A percentile compares a stretch with the other conserved stretches of the same genome.
These are phyloP conservation scores for Scleroderma bovista DNA, from an alignment of 768 basidiomycete genomes.

Conservation along the genomic window DNA sequence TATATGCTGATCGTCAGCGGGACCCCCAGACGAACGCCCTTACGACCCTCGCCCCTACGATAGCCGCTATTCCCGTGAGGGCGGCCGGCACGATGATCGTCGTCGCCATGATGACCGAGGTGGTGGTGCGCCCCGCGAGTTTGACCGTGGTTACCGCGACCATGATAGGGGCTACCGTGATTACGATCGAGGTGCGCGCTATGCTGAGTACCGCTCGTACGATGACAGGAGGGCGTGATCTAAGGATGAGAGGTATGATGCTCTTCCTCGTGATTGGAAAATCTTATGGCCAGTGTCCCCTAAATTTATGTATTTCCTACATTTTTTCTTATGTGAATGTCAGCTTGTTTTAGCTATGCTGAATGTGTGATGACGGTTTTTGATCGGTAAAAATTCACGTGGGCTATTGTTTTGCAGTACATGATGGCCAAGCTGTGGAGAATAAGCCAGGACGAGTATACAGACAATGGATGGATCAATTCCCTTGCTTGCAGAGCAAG, in stretches of 20 bases:
- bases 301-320: constrained; percentile 19
- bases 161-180: constrained; percentile 34
- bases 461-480: too few species aligned
- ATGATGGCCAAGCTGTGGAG: too few species aligned
- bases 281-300: constrained; percentile 1
- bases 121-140: constrained; percentile 37
- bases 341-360: neutral
- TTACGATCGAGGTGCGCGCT: constrained; percentile 36
- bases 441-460: too few species aligned
- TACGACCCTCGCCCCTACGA: constrained; percentile 94
- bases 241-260: neutral
- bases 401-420: too few species aligned
- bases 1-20: too few species aligned
- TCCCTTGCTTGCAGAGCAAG: too few species aligned
- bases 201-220: constrained; percentile 42
- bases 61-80: constrained; percentile 75
- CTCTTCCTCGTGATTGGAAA: neutral
- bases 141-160: constrained; percentile 21
- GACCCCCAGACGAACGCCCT: constrained; percentile 62
- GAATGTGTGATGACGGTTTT: too few species aligned
- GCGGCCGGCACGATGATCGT: constrained; percentile 41
- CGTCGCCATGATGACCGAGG: constrained; percentile 39
- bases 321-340: neutral
- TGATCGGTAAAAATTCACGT: too few species aligned
- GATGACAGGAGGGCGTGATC: neutral